Base-by-base conservation (phyloP, 1,284 basidiomycete species). In the Cerrena zonata region DNA sequence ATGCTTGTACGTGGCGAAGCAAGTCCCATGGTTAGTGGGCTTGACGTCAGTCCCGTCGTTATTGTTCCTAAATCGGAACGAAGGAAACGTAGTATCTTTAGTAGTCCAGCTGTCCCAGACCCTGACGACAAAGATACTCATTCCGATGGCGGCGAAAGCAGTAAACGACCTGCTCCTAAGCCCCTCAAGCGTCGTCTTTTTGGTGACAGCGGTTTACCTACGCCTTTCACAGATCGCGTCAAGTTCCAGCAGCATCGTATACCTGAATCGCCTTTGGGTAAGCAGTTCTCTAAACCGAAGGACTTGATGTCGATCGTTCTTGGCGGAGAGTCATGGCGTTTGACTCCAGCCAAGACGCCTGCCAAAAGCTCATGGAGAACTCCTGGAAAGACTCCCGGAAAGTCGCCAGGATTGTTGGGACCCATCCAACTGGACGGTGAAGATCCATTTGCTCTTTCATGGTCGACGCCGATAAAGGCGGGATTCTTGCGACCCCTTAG, bases 1-100 rank as follows among this genome's bases (percentile, higher is more conserved):
- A 78, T 82, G 74, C 69, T 88, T 21, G 72, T 77, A 22, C 66
- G 62, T 21, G 69, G 66, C 11, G 70, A 68, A 38, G 59, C 64
- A 2, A 78, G 74, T 51, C 75, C 75, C n/a, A 59, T 55, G 18
- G 58, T 70, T 34, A 65, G 66, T 4, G 61, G 56, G 0, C 45
- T 69, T 21, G 67, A 69, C 50, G 62, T 64, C 23, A 69, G 68
- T 43, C 67, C 67, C 5, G 57, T 67, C 34, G 58, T 65, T n/a
- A 57, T 66, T 22, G 57, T 62, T 5, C 64, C 67, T 13, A 60
- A 58, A 2, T 61, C 57, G 39, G 65, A 62, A 34, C 58, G 60
- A 5, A 55, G 59, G 48, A 66, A 63, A 51, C 56, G 59, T 2
- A 67, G 65, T 48, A 52, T 65, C 30, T 67, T 68, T 56, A 65